Conservation (phyloP, 2,329 filamentous ascomycete species). For the Verticillium dahliae region DNA sequence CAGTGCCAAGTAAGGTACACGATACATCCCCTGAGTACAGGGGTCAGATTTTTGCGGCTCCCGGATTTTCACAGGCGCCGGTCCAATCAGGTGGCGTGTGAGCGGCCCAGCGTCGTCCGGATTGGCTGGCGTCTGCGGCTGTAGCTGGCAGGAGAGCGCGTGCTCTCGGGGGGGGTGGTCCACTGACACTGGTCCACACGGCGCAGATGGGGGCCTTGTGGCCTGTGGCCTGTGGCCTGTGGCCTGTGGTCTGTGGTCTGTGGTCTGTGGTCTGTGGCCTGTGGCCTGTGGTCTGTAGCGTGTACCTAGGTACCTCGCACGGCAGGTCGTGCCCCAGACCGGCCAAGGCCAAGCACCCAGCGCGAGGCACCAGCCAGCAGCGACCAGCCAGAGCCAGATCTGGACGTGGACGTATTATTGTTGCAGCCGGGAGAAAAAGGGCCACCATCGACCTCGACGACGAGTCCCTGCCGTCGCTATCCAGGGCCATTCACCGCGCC, state of each 20-base stretch:
- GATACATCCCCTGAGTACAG: neutral
- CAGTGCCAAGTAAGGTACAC: neutral
- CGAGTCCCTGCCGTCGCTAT: neutral
- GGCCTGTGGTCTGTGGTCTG: too few species aligned
- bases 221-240: neutral
- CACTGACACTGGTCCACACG: neutral
- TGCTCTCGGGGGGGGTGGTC: neutral
- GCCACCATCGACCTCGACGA: neutral
- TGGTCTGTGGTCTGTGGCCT: too few species aligned
- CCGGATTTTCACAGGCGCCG: neutral
- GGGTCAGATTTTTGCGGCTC: constrained; percentile 1
- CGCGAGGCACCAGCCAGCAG: neutral
- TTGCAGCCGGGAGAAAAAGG: constrained; percentile 1
- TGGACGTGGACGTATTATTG: neutral
- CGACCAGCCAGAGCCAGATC: neutral
- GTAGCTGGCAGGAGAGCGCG: neutral
- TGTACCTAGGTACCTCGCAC: too few species aligned
- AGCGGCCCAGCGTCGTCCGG: neutral
- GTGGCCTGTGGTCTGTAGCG: too few species aligned
- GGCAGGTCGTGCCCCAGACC: neutral
- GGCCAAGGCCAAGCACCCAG: neutral
- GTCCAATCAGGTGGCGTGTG: neutral
- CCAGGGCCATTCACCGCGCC: neutral
- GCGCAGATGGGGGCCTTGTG: neutral
- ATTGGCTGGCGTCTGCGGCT: neutral